These are phyloP conservation scores for Diutina siamensis DNA, from an alignment of 1,139 yeast genomes.

Conservation along the genomic window DNA sequence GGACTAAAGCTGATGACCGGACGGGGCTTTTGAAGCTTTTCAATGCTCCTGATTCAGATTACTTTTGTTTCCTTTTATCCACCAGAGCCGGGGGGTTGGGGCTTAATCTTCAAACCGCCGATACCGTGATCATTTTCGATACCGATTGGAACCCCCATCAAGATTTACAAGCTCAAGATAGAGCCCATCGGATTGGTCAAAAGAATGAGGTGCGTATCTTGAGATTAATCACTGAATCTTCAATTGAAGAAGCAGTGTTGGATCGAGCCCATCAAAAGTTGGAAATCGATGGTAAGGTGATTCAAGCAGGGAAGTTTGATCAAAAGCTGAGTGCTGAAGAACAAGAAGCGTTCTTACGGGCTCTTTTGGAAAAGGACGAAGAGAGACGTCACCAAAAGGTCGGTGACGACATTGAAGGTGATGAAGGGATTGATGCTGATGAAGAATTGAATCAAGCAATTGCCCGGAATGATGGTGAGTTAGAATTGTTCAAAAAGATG, in stretches of 20 bases:
- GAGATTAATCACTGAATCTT: slow-evolving; percentile 68
- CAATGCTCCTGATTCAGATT: slow-evolving; percentile 63
- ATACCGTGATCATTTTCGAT: slow-evolving; percentile 77
- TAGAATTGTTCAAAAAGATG: slow-evolving; percentile 38
- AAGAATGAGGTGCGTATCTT: slow-evolving; percentile 76
- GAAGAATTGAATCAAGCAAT: slow-evolving; percentile 62
- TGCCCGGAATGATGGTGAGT: slow-evolving; percentile 55
- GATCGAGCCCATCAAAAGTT: slow-evolving; percentile 76
- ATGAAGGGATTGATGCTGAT: slow-evolving; percentile 44
- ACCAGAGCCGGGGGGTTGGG: slow-evolving; percentile 91
- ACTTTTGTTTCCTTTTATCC: slow-evolving; percentile 66
- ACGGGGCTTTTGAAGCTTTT: slow-evolving; percentile 55
- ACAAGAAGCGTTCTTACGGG: slow-evolving; percentile 66
- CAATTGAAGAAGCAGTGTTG: slow-evolving; percentile 73
- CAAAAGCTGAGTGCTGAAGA: slow-evolving; percentile 75
- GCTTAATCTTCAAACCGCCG: slow-evolving; percentile 76
- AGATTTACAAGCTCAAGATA: slow-evolving; percentile 83
- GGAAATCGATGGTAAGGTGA: slow-evolving; percentile 81
- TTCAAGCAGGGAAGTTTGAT: slow-evolving; percentile 81
- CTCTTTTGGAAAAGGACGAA: slow-evolving; percentile 62
- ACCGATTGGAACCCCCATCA: slow-evolving; percentile 93
- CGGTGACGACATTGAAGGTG: slow-evolving; percentile 34
- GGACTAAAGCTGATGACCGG: slow-evolving; percentile 76
- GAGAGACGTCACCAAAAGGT: slow-evolving; percentile 32
- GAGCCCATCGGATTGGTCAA: slow-evolving; percentile 88